A percentile compares a stretch with the other conserved stretches of the same genome.
Evolutionary conservation across 306 rosid species (phyloP).

Genomic region (Hippophae rhamnoides): DNA sequence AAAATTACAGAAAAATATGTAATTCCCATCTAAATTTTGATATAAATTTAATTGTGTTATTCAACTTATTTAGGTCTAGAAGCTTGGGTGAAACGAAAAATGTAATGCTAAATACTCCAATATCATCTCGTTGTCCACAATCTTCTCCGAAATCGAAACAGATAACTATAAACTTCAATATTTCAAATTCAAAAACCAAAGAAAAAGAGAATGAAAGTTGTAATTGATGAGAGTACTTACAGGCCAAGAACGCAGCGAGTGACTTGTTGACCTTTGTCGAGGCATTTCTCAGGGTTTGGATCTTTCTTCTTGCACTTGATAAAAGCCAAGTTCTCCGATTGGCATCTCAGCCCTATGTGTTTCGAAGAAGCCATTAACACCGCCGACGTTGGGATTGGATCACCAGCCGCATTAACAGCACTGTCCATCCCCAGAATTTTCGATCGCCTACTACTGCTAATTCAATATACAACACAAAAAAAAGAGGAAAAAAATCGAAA

Average conservation of each 20-base stretch:
- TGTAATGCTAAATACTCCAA: too few species aligned
- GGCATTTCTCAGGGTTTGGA: constrained; percentile 83
- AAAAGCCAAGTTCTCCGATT: constrained; percentile 69
- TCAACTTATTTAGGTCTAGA: too few species aligned
- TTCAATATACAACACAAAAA: too few species aligned
- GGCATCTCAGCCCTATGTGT: constrained; percentile 69
- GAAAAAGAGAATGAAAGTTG: background rate
- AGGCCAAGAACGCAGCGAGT: constrained; percentile 85
- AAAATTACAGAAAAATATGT: too few species aligned
- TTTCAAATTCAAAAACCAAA: background rate
- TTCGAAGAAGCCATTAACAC: constrained; percentile 82
- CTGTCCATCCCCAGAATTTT: constrained; percentile 47
- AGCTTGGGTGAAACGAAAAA: too few species aligned
- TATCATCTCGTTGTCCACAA: too few species aligned
- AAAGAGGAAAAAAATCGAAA: background rate
- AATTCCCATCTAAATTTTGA: too few species aligned
- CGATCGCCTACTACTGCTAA: constrained; percentile 11
- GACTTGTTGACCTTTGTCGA: constrained; percentile 77
- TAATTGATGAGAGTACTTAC: constrained; percentile 26
- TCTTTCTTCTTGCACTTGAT: constrained; percentile 90
- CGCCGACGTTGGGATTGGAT: constrained; percentile 87
- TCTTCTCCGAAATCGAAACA: too few species aligned
- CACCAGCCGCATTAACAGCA: constrained; percentile 68
- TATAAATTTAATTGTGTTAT: too few species aligned
- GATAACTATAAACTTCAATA: too few species aligned